A percentile compares a stretch with the other conserved stretches of the same genome.
Evolutionary conservation across 352 stramenopile genomes (phyloP).

Genomic region (Pythium inflatum): DNA sequence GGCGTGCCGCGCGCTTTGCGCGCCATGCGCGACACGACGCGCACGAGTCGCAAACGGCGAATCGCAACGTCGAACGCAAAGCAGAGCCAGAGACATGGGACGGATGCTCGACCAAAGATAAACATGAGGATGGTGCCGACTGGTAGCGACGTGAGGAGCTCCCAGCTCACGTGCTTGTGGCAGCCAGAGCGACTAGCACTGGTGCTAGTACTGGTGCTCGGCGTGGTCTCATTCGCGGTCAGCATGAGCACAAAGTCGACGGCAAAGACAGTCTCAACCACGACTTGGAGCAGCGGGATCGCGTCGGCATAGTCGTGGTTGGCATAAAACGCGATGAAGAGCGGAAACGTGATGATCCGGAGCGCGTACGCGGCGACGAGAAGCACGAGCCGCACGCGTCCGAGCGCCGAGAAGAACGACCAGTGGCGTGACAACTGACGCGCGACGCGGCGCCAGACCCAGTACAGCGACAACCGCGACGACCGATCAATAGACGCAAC

Average conservation of each 20-base stretch:
- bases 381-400: constrained; percentile 30
- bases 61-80: constrained; percentile 2
- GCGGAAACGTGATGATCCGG: constrained; percentile 44
- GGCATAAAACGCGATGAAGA: constrained; percentile 41
- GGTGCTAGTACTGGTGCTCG: constrained; percentile 39
- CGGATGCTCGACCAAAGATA: not conserved
- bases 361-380: constrained; percentile 32
- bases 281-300: not conserved
- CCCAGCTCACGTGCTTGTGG: constrained; percentile 23
- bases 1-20: constrained; percentile 34
- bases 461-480: not conserved
- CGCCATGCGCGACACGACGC: constrained; percentile 33
- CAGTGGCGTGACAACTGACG: constrained; percentile 26
- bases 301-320: not conserved
- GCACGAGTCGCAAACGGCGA: no score
- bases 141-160: constrained; percentile 25
- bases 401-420: constrained; percentile 38
- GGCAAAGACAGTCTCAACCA: no score
- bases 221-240: no score
- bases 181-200: constrained; percentile 36
- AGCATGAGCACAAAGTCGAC: constrained; percentile 48
- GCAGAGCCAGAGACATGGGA: not conserved
- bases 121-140: constrained; percentile 15
- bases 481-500: not conserved
- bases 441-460: no score